Evolutionary conservation across 2,329 filamentous ascomycete species (phyloP).

Genomic region (Coleophoma eucalyptorum): DNA sequence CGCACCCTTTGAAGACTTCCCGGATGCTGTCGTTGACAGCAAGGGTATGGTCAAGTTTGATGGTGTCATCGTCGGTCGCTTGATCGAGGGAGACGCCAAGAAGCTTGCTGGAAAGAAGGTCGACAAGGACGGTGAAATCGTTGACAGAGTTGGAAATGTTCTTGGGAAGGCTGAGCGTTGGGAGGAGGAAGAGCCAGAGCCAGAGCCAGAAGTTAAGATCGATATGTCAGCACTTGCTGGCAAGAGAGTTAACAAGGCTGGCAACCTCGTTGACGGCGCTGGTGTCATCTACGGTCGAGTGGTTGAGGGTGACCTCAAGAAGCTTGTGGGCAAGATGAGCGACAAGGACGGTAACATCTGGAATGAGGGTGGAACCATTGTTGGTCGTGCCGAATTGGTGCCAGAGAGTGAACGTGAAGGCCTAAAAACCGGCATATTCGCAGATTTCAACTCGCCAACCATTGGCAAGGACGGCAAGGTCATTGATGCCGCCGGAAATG

Average conservation of each 20-base stretch:
- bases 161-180: constrained; percentile 67
- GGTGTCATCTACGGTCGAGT: constrained; percentile 60
- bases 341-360: constrained; percentile 69
- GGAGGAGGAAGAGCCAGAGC: constrained; percentile 40
- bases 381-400: constrained; percentile 65
- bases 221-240: constrained; percentile 63
- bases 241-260: constrained; percentile 69
- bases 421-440: constrained; percentile 63
- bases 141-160: constrained; percentile 63
- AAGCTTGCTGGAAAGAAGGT: constrained; percentile 61
- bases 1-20: constrained; percentile 56
- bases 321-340: constrained; percentile 64
- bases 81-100: constrained; percentile 62
- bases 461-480: constrained; percentile 68
- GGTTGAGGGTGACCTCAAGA: constrained; percentile 61
- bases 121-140: constrained; percentile 65
- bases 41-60: constrained; percentile 49
- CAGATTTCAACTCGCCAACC: constrained; percentile 60
- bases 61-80: constrained; percentile 51
- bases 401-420: constrained; percentile 62
- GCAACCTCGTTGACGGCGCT: constrained; percentile 52
- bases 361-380: constrained; percentile 68
- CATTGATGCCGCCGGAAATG: constrained; percentile 61
- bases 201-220: constrained; percentile 39
- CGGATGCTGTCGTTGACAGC: constrained; percentile 47